Percentiles rank a stretch among this genome's conserved stretches.
Conservation (phyloP, 805 yeast species). For the Wickerhamiella azyma region DNA sequence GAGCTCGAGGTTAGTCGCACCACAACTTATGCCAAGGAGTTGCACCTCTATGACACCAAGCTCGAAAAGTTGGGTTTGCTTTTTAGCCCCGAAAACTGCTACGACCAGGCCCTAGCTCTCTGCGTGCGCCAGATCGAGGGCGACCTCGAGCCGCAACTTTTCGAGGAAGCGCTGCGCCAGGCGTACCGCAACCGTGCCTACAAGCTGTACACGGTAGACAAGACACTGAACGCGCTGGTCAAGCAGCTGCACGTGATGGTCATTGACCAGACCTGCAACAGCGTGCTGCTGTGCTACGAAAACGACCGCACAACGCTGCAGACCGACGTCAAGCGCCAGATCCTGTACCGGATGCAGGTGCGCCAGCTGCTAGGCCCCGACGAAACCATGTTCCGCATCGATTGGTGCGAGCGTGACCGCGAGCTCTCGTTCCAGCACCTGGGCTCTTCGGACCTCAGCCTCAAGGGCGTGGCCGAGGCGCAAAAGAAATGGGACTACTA, state of each 20-base stretch:
- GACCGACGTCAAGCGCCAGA: slow-evolving; percentile 77
- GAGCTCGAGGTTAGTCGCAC: slow-evolving; percentile 42
- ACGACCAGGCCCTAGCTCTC: slow-evolving; percentile 61
- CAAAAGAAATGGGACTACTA: slow-evolving; percentile 89
- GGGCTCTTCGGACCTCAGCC: slow-evolving; percentile 76
- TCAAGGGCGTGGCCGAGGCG: slow-evolving; percentile 51
- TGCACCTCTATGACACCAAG: slow-evolving; percentile 68
- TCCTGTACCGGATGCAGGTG: slow-evolving; percentile 76
- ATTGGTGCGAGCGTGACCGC: slow-evolving; percentile 41
- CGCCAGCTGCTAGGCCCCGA: slow-evolving; percentile 69
- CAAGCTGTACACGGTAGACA: slow-evolving; percentile 83
- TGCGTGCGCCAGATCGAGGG: slow-evolving; percentile 74
- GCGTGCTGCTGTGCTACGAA: slow-evolving; percentile 69
- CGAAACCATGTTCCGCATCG: slow-evolving; percentile 85
- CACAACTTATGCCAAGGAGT: slow-evolving; percentile 65
- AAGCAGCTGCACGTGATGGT: slow-evolving; percentile 81
- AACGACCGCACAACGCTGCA: slow-evolving; percentile 49
- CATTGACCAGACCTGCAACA: slow-evolving; percentile 66
- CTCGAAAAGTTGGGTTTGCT: slow-evolving; percentile 68
- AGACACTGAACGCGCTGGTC: slow-evolving; percentile 67
- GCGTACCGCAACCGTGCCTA: slow-evolving; percentile 89
- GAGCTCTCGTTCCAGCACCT: slow-evolving; percentile 65
- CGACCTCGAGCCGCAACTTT: slow-evolving; percentile 84
- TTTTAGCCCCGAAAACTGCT: slow-evolving; percentile 35
- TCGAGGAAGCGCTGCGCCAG: slow-evolving; percentile 89